These are phyloP conservation scores for Suillus alpinus DNA, from an alignment of 768 basidiomycete species.

Conservation along the genomic window DNA sequence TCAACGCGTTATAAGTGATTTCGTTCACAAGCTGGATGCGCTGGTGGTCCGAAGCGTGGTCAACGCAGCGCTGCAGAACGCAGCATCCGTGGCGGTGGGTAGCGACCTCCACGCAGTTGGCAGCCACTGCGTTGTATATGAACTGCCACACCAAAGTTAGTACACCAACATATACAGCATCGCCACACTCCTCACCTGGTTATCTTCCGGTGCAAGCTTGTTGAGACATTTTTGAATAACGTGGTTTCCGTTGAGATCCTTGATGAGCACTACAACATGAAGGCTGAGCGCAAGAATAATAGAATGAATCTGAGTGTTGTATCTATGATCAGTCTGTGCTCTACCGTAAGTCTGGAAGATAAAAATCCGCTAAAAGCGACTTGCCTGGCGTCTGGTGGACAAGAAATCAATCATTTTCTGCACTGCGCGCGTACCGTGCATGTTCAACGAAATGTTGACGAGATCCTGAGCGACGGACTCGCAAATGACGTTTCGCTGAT, in stretches of 20 bases:
- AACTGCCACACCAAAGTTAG: slow-evolving; percentile 48
- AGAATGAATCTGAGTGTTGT: slow-evolving; percentile 90
- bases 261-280: slow-evolving; percentile 98
- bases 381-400: slow-evolving; percentile 89
- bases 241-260: slow-evolving; percentile 95
- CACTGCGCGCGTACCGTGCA: slow-evolving; percentile 99
- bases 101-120: slow-evolving; percentile 98
- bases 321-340: slow-evolving; percentile 75
- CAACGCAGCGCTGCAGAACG: slow-evolving; percentile 95
- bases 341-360: slow-evolving; percentile 52
- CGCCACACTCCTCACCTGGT: slow-evolving; percentile 60
- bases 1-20: slow-evolving; percentile 97
- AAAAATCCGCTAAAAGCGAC: slow-evolving; percentile 35
- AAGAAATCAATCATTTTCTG: slow-evolving; percentile 99
- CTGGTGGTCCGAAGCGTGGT: slow-evolving; percentile 95
- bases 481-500: slow-evolving; percentile 94
- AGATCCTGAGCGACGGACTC: slow-evolving; percentile 97
- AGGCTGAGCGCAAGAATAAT: slow-evolving; percentile 96
- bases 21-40: slow-evolving; percentile 96
- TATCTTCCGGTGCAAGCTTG: slow-evolving; percentile 96
- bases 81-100: slow-evolving; percentile 98
- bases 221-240: slow-evolving; percentile 99
- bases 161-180: neutral
- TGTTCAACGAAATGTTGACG: slow-evolving; percentile 97
- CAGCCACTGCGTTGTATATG: slow-evolving; percentile 98